These are phyloP conservation scores for Syncephalastrum contaminatum DNA, from an alignment of 371 early-diverging fungal species.

Conservation along the genomic window DNA sequence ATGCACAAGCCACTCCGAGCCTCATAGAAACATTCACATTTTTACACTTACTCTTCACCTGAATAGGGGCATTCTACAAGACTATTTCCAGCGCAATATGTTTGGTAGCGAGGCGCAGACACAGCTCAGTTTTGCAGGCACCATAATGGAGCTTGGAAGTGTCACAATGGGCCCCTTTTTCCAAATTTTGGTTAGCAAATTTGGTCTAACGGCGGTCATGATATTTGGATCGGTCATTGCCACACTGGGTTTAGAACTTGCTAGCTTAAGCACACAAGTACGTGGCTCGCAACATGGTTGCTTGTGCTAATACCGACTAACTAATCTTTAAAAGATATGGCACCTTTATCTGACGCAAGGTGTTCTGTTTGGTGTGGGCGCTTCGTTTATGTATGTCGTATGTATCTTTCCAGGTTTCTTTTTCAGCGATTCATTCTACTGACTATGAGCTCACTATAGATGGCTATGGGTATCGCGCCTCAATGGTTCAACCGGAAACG, in stretches of 20 bases:
- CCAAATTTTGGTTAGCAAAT: conserved; percentile 22
- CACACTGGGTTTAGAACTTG: conserved; percentile 24
- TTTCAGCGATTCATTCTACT: background rate
- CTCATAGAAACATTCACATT: background rate
- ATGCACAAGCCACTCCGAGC: background rate
- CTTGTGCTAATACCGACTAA: background rate
- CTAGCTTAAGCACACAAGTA: conserved; percentile 30
- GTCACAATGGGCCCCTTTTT: conserved; percentile 28
- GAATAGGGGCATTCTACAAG: conserved; percentile 21
- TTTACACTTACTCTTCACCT: background rate
- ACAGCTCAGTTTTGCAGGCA: conserved; percentile 34
- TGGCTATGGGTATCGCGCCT: conserved; percentile 45
- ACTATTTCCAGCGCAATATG: conserved; percentile 12
- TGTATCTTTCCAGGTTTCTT: background rate
- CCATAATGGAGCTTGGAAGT: conserved; percentile 27
- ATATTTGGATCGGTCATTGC: conserved; percentile 22
- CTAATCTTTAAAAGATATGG: conserved; percentile 35
- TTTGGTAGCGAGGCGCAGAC: conserved; percentile 10
- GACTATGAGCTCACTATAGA: conserved; percentile 9
- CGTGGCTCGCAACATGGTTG: background rate
- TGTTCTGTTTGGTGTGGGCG: conserved; percentile 59
- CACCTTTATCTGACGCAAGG: conserved; percentile 65
- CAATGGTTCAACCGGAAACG: conserved; percentile 74
- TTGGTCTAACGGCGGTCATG: conserved; percentile 22
- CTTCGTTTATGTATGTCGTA: conserved; percentile 42